Percentiles rank a stretch among this genome's conserved stretches.
phyloP scores from a whole-genome alignment of 2,329 filamentous ascomycete genomes.

The Dothistroma pini region DNA sequence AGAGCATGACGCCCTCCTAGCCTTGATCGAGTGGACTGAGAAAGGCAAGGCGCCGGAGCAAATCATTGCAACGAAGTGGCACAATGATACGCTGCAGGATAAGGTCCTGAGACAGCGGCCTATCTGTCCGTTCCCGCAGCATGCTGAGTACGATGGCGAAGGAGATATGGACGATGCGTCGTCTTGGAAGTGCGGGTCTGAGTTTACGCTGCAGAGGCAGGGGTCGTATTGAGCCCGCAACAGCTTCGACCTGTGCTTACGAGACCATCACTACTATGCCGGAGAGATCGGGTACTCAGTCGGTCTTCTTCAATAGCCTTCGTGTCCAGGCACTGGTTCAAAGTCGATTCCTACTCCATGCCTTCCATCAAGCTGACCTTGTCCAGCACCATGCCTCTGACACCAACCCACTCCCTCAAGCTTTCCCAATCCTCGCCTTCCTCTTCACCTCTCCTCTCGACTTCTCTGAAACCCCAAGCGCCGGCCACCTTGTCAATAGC shows the following conservation, averaged over 20 bases:
- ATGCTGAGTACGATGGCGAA: constrained; percentile 28
- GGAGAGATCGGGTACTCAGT: too few species aligned
- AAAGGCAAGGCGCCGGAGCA: constrained; percentile 36
- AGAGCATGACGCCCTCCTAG: constrained; percentile 35
- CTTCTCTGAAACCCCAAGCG: constrained; percentile 88
- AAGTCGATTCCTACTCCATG: constrained; percentile 60
- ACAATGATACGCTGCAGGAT: constrained; percentile 30
- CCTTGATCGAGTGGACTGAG: constrained; percentile 41
- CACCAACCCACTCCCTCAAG: constrained; percentile 75
- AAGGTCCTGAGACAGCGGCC: constrained; percentile 36
- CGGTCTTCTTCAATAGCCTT: too few species aligned
- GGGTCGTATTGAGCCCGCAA: neutral
- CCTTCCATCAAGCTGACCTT: constrained; percentile 87
- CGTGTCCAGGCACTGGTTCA: neutral
- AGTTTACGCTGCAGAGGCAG: neutral
- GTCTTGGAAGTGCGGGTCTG: constrained; percentile 31
- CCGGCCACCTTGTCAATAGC: constrained; percentile 81
- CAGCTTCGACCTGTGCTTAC: neutral
- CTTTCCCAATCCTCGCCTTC: constrained; percentile 86
- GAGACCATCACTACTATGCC: neutral
- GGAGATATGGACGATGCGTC: constrained; percentile 30
- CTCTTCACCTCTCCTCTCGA: constrained; percentile 78
- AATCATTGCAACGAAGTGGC: constrained; percentile 37
- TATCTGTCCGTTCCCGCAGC: constrained; percentile 35
- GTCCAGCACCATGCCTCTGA: constrained; percentile 86